A percentile compares a stretch with the other conserved stretches of the same genome.
Evolutionary conservation across 352 stramenopile genomes (phyloP).

Genomic region (Paralagenidium karlingii): DNA sequence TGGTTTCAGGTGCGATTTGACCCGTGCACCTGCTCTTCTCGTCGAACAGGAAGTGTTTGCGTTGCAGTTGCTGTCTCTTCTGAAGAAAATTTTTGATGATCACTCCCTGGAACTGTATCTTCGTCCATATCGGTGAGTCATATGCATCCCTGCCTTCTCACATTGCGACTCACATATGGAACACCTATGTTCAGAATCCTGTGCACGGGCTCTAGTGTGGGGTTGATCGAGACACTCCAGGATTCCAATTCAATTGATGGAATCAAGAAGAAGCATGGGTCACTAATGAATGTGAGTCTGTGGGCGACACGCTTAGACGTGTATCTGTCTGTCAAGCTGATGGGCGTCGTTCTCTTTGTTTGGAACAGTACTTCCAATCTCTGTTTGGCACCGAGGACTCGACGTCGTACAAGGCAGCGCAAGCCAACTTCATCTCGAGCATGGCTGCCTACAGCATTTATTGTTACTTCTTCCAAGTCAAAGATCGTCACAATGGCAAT

Average conservation of each 20-base stretch:
- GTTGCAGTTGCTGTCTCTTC: constrained; percentile 15
- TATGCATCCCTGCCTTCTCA: background rate
- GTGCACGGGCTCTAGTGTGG: constrained; percentile 74
- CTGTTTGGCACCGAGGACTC: constrained; percentile 54
- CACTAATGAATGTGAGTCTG: constrained; percentile 55
- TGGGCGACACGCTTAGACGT: constrained; percentile 44
- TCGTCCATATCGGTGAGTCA: constrained; percentile 15
- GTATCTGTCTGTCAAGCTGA: constrained; percentile 51
- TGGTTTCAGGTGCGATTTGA: background rate
- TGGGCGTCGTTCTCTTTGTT: no score
- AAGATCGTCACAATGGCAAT: constrained; percentile 95
- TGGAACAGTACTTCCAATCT: constrained; percentile 20
- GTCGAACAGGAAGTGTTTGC: constrained; percentile 13
- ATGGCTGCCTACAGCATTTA: constrained; percentile 90
- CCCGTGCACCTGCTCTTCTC: background rate
- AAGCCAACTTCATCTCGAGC: constrained; percentile 82
- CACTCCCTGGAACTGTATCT: constrained; percentile 18
- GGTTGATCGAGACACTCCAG: constrained; percentile 86
- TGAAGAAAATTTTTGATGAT: constrained; percentile 15
- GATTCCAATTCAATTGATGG: constrained; percentile 89
- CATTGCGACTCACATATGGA: background rate
- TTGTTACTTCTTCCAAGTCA: constrained; percentile 89
- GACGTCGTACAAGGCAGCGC: constrained; percentile 45
- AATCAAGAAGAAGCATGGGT: constrained; percentile 74
- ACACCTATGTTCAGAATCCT: constrained; percentile 43